Evolutionary conservation across 2,329 filamentous ascomycete species (phyloP).

Genomic region (Periconia macrospinosa): DNA sequence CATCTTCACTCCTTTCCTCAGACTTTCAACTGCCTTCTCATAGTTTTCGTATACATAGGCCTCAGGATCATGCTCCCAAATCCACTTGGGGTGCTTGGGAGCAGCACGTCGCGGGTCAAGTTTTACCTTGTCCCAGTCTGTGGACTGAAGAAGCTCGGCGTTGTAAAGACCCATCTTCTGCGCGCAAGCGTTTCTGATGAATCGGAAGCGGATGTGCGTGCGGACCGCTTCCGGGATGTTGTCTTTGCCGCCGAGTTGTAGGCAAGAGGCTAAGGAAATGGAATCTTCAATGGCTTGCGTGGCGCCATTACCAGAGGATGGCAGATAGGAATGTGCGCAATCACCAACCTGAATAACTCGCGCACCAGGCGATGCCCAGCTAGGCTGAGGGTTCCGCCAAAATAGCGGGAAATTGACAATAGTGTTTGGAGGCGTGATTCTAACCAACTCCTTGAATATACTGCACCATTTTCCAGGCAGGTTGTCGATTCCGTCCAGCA

Average conservation of each 20-base stretch:
- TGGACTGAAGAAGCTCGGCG: conserved; percentile 51
- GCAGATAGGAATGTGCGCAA: conserved; percentile 50
- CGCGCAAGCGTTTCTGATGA: conserved; percentile 52
- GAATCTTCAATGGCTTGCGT: conserved; percentile 54
- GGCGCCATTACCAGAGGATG: conserved; percentile 49
- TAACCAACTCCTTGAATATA: conserved; percentile 50
- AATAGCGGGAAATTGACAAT: conserved; percentile 55
- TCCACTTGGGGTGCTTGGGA: conserved; percentile 51
- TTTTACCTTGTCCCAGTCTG: conserved; percentile 53
- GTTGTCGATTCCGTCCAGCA: conserved; percentile 49
- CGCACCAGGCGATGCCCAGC: conserved; percentile 47
- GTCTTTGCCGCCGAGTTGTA: conserved; percentile 47
- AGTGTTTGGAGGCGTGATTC: conserved; percentile 48
- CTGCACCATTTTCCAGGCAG: conserved; percentile 50
- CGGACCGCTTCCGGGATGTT: conserved; percentile 44
- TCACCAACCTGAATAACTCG: conserved; percentile 51
- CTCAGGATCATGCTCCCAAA: conserved; percentile 51
- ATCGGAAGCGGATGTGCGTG: conserved; percentile 47
- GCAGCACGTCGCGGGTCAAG: conserved; percentile 48
- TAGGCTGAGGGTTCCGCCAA: conserved; percentile 51
- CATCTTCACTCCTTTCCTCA: conserved; percentile 47
- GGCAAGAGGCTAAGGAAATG: conserved; percentile 49
- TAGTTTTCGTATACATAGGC: conserved; percentile 50
- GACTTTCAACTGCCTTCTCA: conserved; percentile 43
- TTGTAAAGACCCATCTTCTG: conserved; percentile 54